Percentiles rank a stretch among this genome's conserved stretches.
Conservation (phyloP, 495 filamentous ascomycete genomes). For the Aspergillus nanangensis region DNA sequence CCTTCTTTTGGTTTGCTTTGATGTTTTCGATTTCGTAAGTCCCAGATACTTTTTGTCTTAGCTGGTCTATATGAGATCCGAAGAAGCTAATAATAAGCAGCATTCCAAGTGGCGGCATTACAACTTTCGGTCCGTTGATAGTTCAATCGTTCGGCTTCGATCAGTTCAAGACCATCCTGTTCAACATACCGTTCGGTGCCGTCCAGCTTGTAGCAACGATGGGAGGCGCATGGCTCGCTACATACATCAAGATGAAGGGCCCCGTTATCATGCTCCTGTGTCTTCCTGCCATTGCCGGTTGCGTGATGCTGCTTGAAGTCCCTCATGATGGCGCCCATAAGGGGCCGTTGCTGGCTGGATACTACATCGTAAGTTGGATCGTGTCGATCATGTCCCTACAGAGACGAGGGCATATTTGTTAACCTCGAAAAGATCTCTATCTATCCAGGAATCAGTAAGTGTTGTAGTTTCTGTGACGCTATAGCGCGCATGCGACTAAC, state of each 20-base stretch:
- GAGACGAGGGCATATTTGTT: no score
- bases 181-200: slow-evolving; percentile 62
- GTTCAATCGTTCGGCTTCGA: slow-evolving; percentile 57
- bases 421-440: slow-evolving; percentile 55
- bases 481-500: slow-evolving; percentile 21
- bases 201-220: slow-evolving; percentile 56
- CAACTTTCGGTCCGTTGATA: slow-evolving; percentile 62
- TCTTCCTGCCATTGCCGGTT: slow-evolving; percentile 53
- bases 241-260: slow-evolving; percentile 49
- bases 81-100: slow-evolving; percentile 22
- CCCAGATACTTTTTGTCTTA: no score
- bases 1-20: slow-evolving; percentile 62
- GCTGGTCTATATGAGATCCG: neutral
- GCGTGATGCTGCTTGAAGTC: slow-evolving; percentile 49
- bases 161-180: slow-evolving; percentile 56
- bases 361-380: slow-evolving; percentile 43
- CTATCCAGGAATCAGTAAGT: slow-evolving; percentile 50
- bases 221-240: slow-evolving; percentile 53
- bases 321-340: slow-evolving; percentile 38
- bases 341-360: slow-evolving; percentile 51
- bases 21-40: slow-evolving; percentile 47
- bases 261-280: slow-evolving; percentile 51
- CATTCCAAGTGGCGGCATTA: slow-evolving; percentile 58
- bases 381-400: no score
- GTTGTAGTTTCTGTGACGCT: neutral